Evolutionary conservation across 1,284 basidiomycete genomes (phyloP).

Genomic region (Tilletia indica): DNA sequence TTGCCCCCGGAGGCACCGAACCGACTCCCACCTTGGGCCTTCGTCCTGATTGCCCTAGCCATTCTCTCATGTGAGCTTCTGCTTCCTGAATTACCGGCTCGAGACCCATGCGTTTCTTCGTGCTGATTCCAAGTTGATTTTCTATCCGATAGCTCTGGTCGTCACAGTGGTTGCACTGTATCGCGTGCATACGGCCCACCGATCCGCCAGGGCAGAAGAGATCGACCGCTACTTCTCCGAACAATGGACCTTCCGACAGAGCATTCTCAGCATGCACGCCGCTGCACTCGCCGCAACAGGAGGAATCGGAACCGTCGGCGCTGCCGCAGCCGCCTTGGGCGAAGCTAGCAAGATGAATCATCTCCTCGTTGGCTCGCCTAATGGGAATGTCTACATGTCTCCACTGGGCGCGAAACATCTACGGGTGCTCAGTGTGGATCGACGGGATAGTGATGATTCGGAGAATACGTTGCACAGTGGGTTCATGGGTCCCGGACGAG

Average conservation of each 20-base stretch:
- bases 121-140: not conserved
- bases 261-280: constrained; percentile 25
- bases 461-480: not conserved
- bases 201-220: constrained; percentile 22
- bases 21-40: constrained; percentile 20
- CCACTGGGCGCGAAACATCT: constrained; percentile 5
- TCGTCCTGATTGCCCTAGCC: constrained; percentile 22
- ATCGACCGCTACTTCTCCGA: constrained; percentile 27
- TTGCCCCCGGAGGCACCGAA: constrained; percentile 22
- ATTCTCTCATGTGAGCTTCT: constrained; percentile 16
- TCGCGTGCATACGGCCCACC: constrained; percentile 20
- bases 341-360: not conserved
- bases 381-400: not conserved
- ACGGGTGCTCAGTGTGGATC: constrained; percentile 12
- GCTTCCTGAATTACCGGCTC: no score
- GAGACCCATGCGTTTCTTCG: no score
- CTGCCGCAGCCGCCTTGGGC: not conserved
- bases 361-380: constrained; percentile 1
- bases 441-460: constrained; percentile 8
- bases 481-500: no score
- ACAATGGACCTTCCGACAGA: constrained; percentile 26
- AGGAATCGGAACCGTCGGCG: not conserved
- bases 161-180: constrained; percentile 20
- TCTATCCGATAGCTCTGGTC: not conserved
- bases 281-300: constrained; percentile 16